Evolutionary conservation across 208 protist genomes (phyloP), one percentile per base, ranked within the genome.

Genomic region (Leishmania lainsoni): DNA sequence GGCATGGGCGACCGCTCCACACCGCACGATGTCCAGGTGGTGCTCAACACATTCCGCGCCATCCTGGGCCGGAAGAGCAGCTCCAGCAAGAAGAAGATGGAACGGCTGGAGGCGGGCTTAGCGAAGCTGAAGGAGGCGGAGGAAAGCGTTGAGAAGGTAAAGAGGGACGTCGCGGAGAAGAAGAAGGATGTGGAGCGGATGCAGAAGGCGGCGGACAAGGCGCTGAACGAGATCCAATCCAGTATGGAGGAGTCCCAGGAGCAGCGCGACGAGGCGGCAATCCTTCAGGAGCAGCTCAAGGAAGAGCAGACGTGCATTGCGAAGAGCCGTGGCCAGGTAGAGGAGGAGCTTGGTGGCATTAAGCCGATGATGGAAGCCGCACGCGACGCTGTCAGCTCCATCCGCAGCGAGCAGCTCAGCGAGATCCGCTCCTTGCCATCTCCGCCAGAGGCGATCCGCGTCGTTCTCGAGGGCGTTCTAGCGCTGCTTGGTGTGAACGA

Each of bases 391-490:
- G 98, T 99, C 32, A 98, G 95, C 75, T 87, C 86, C 54, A 99
- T 99, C 78, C 89, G 89, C 42, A 94, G 87, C 78, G 94, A 99
- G 80, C 94, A 98, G 75, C 89, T 99, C 17, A 98, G 93, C 79
- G 99, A 99, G 88, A 99, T 99, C 74, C 95, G 97, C 39, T 95
- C 95, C 9, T 90, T 99, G 42, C 93, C 94, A 68, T 87, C 96
- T 20, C 99, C 99, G 56, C 98, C 98, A 20, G 95, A 98, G 83
- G 87, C 95, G 42, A 97, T 99, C 72, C 89, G 97, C 45, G 98
- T 99, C 87, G 98, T 99, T 59, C 90, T 99, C 22, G 92, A 98
- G 86, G 98, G 95, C n/a, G 98, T 99, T 9, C 88, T 99, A 52
- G 90, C 92, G 49, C 90, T 99, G 59, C 97, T 99, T 79, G 98